A percentile compares a stretch with the other conserved stretches of the same genome.
Conservation (phyloP, 202 grass and related monocot species). For the Cymbopogon flexuosus region DNA sequence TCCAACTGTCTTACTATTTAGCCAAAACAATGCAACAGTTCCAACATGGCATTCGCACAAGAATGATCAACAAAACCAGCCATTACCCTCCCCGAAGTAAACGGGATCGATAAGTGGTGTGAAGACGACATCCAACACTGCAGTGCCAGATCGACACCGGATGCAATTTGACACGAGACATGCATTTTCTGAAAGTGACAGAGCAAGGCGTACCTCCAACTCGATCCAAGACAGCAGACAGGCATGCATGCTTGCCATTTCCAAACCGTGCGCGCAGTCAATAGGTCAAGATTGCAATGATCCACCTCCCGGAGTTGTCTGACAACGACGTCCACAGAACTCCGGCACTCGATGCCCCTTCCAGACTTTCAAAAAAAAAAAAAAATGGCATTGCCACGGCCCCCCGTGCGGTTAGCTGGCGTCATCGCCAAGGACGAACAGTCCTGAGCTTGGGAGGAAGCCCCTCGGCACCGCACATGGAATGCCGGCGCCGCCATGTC, state of each 20-base stretch:
- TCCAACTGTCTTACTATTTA: not conserved
- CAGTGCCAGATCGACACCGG: constrained; percentile 17
- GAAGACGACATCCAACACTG: constrained; percentile 11
- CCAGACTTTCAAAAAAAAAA: not conserved
- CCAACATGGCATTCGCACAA: not conserved
- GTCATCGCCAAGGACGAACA: not conserved
- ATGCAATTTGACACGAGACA: not conserved
- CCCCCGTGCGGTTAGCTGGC: not conserved
- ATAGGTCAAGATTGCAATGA: no score
- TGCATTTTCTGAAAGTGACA: constrained; percentile 24
- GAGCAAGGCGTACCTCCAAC: constrained; percentile 34
- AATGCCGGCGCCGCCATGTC: constrained; percentile 9
- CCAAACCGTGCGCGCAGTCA: not conserved
- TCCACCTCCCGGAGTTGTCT: not conserved
- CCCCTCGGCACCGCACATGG: constrained; percentile 18
- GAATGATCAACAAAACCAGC: not conserved
- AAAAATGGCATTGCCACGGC: not conserved
- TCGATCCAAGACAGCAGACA: not conserved
- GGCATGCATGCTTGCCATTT: constrained; percentile 9
- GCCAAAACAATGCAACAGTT: not conserved
- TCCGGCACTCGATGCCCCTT: not conserved
- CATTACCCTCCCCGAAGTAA: not conserved
- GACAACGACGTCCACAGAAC: not conserved
- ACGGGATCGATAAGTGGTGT: not conserved
- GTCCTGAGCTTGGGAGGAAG: not conserved